Evolutionary conservation across 2,329 filamentous ascomycete species (phyloP), one percentile per base, ranked within the genome.

Genomic region (Diaporthe sp.): DNA sequence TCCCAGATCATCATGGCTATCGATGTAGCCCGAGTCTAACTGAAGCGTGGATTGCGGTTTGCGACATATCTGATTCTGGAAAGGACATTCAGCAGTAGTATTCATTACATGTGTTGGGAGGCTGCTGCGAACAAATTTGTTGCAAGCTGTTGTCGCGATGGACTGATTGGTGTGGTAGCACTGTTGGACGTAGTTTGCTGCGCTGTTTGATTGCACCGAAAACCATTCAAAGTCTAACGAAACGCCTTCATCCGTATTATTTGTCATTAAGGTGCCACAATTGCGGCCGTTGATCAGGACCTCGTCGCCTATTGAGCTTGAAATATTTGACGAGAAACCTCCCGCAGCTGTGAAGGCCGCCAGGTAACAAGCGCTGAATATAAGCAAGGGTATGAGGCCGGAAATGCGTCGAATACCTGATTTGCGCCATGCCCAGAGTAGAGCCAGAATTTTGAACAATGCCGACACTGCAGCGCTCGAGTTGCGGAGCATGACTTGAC

Each of bases 1-100:
- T 1, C 79, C 80, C 5, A 81, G 28, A 22, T 81, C 68, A 0
- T 72, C 39, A 22, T 79, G 63, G 8, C 77, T 79, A n/a, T 80
- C 72, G 3, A 81, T 55, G 49, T 75, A 72, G 2, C 78, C 78
- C 1, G 78, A 63, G 31, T 79, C 79, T 3, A 79, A 13, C 15
- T 76, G 39, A 12, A 78, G 44, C 2, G 65, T 79, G 1, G 34
- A 17, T 22, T 68, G 28, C 1, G 34, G n/a, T 1, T 39, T 72
- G 15, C 44, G 22, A 55, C 80, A 81, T 1, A 81, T 73, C 1
- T 44, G 28, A 3, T 55, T 28, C 1, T 65, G 68, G 39, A 81
- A 81, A 2, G 80, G 80, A n/a, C 80, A 81, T 2, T 58, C 31
- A 6, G 76, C 75, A 39, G 76, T 77, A 0, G 28, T 60, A 42